Evolutionary conservation across 495 filamentous ascomycete genomes (phyloP).

Genomic region (Neurospora cerealis): DNA sequence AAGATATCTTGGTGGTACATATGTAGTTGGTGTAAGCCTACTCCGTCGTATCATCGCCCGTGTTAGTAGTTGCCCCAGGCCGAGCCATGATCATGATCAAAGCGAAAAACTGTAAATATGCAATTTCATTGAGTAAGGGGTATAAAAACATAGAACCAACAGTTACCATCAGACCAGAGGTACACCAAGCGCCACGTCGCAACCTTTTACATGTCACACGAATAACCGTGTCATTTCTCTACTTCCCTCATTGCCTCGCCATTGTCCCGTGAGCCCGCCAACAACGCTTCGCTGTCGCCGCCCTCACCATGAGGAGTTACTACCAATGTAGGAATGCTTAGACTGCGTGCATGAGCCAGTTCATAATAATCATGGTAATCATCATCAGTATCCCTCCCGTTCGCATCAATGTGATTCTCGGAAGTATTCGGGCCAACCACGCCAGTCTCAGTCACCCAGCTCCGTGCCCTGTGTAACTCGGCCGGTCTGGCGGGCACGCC

Average conservation of each 20-base stretch:
- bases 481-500: conserved; percentile 2
- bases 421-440: neutral
- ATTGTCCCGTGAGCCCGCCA: conserved; percentile 3
- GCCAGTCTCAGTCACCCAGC: conserved; percentile 16
- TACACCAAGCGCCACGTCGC: neutral
- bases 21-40: neutral
- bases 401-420: neutral
- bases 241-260: neutral
- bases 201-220: neutral
- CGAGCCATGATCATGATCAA: neutral
- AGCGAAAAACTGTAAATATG: neutral
- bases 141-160: neutral
- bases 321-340: conserved; percentile 7
- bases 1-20: neutral
- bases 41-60: neutral
- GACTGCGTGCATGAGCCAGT: neutral
- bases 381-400: conserved; percentile 4
- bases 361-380: neutral
- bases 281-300: conserved; percentile 9
- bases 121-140: neutral
- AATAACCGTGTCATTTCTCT: neutral
- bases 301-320: conserved; percentile 4
- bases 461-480: conserved; percentile 7
- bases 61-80: neutral
- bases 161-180: neutral